These are phyloP conservation scores for Tolypocladium nubicola DNA, from an alignment of 2,329 filamentous ascomycete species.

Conservation along the genomic window DNA sequence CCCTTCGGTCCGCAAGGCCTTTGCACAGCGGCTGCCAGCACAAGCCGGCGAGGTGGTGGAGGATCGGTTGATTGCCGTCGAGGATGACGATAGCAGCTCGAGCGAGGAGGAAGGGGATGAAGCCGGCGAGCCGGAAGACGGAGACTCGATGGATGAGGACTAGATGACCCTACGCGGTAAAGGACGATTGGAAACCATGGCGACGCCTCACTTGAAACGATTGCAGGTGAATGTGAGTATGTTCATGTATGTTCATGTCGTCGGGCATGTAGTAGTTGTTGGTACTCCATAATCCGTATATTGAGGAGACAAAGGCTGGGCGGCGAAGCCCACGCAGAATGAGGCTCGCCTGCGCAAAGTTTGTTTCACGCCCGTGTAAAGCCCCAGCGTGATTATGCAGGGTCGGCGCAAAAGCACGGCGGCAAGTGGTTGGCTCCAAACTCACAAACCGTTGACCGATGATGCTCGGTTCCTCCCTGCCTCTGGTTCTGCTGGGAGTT, in stretches of 20 bases:
- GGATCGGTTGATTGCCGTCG: conserved; percentile 70
- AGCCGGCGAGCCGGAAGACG: conserved; percentile 34
- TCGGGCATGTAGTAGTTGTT: background rate
- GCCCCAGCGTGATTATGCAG: background rate
- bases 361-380: background rate
- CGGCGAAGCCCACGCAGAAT: background rate
- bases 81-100: conserved; percentile 57
- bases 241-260: too few relatives aligned
- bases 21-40: conserved; percentile 57
- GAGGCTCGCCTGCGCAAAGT: background rate
- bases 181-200: background rate
- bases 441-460: background rate
- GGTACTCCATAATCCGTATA: background rate
- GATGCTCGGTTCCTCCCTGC: background rate
- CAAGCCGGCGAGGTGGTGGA: conserved; percentile 47
- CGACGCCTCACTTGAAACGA: background rate
- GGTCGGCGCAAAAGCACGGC: background rate
- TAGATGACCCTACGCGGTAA: conserved; percentile 1
- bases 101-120: conserved; percentile 41
- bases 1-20: conserved; percentile 70
- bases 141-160: conserved; percentile 15
- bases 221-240: background rate
- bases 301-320: background rate
- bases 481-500: background rate
- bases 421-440: background rate